Conservation (phyloP, 2,329 filamentous ascomycete genomes). For the Ceratocystis huliohia region DNA sequence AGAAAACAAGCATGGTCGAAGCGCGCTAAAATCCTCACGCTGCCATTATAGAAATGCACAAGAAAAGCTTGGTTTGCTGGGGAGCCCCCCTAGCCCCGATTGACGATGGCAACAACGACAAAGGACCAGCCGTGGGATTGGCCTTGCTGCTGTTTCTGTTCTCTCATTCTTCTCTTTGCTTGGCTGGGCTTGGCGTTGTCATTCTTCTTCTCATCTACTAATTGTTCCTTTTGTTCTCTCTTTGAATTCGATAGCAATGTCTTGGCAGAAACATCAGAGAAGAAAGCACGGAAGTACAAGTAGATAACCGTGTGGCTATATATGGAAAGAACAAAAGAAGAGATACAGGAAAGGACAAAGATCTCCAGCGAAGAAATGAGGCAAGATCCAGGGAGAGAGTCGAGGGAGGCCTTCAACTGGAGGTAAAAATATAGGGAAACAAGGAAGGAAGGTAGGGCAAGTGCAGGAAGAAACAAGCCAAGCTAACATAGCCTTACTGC, state of each 20-base stretch:
- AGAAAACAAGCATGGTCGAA: neutral
- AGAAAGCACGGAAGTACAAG: neutral
- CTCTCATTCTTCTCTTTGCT: neutral
- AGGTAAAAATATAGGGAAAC: neutral
- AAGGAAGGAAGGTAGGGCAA: neutral
- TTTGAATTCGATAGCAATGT: neutral
- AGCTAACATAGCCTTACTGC: neutral
- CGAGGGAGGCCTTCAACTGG: neutral
- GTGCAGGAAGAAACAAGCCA: neutral
- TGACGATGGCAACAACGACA: neutral
- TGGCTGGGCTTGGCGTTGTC: neutral
- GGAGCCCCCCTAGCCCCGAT: neutral
- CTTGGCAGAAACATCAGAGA: slow-evolving; percentile 1
- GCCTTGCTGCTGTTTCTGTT: neutral
- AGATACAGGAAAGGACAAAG: neutral
- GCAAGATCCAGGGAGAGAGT: neutral
- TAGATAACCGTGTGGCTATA: neutral
- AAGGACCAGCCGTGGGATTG: neutral
- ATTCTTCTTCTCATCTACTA: neutral
- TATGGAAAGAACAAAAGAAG: neutral
- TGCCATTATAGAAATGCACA: slow-evolving; percentile 1
- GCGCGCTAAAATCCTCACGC: neutral
- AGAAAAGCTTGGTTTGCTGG: slow-evolving; percentile 1
- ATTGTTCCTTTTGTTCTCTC: slow-evolving; percentile 1
- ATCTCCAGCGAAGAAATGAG: neutral